Percentiles rank a stretch among this genome's conserved stretches.
Evolutionary conservation across 306 rosid genomes (phyloP).

Genomic region (Ammopiptanthus mongolicus): DNA sequence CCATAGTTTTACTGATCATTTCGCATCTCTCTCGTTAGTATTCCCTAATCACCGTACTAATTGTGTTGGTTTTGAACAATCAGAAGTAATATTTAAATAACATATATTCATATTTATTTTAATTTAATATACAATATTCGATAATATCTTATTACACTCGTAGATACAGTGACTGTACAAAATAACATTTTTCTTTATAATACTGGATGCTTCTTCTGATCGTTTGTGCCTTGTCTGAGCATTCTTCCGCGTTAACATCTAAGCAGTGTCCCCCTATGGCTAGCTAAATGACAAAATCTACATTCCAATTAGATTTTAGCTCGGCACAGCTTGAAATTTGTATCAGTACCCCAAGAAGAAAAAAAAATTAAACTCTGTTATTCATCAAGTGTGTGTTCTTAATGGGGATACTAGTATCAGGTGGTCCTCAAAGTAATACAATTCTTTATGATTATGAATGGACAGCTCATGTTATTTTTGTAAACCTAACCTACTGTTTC

Average conservation of each 20-base stretch:
- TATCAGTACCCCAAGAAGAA: background rate
- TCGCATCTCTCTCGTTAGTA: background rate
- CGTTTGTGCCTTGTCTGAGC: conserved; percentile 35
- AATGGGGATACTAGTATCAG: conserved; percentile 15
- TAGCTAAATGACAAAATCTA: conserved; percentile 41
- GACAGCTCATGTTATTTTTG: conserved; percentile 31
- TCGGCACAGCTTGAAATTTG: conserved; percentile 14
- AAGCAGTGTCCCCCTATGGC: conserved; percentile 32
- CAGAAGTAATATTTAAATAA: too few relatives aligned
- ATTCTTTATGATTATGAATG: background rate
- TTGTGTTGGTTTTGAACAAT: too few relatives aligned
- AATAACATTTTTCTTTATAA: background rate
- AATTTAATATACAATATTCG: too few relatives aligned
- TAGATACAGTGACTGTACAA: too few relatives aligned
- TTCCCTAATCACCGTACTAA: conserved; percentile 33
- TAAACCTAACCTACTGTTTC: conserved; percentile 30
- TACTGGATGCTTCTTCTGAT: conserved; percentile 30
- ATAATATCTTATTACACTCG: background rate
- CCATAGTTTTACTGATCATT: background rate
- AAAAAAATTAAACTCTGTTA: background rate
- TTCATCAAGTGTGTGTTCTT: background rate
- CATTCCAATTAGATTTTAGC: conserved; percentile 34
- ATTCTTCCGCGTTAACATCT: conserved; percentile 44
- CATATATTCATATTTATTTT: too few relatives aligned
- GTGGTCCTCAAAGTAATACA: conserved; percentile 23